Percentiles rank a stretch among this genome's conserved stretches.
These are phyloP conservation scores for Proliferodiscus dingleyae DNA, from an alignment of 2,329 filamentous ascomycete species.

Conservation along the genomic window DNA sequence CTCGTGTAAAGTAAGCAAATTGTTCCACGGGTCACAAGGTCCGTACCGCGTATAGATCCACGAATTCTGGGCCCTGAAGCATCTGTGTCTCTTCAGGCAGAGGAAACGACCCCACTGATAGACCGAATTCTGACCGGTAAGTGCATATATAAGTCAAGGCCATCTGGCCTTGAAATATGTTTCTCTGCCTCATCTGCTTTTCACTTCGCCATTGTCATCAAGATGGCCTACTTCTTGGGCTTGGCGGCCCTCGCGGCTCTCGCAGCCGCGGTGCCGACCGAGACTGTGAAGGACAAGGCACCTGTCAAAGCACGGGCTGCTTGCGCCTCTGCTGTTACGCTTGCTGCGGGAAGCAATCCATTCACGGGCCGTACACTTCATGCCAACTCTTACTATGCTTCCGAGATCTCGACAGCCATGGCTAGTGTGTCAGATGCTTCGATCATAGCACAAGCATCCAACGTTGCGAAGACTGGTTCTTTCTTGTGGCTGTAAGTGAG, in stretches of 20 bases:
- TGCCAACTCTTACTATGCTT: slow-evolving; percentile 52
- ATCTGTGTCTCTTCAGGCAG: slow-evolving; percentile 22
- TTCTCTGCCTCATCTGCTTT: slow-evolving; percentile 11
- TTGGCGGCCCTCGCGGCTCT: slow-evolving; percentile 20
- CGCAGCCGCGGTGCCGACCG: slow-evolving; percentile 17
- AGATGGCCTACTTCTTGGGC: slow-evolving; percentile 21
- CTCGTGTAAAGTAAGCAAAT: slow-evolving; percentile 13
- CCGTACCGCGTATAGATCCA: slow-evolving; percentile 12
- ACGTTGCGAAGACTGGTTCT: slow-evolving; percentile 42
- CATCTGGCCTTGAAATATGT: slow-evolving; percentile 2
- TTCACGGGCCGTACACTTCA: slow-evolving; percentile 46
- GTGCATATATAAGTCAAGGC: slow-evolving; percentile 14
- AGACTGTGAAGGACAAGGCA: slow-evolving; percentile 17
- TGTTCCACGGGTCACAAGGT: slow-evolving; percentile 17
- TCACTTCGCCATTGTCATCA: slow-evolving; percentile 8
- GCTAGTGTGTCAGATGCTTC: slow-evolving; percentile 50
- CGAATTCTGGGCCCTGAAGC: slow-evolving; percentile 17
- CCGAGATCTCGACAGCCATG: slow-evolving; percentile 48
- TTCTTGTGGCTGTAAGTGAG: slow-evolving; percentile 43
- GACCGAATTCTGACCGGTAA: slow-evolving; percentile 1
- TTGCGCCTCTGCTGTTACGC: slow-evolving; percentile 19
- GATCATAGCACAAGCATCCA: slow-evolving; percentile 33
- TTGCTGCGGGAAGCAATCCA: slow-evolving; percentile 39
- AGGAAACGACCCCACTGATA: slow-evolving; percentile 8
- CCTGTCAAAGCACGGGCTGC: slow-evolving; percentile 9